phyloP scores from a whole-genome alignment of 2,329 filamentous ascomycete genomes.

The Spiromastix sp. region DNA sequence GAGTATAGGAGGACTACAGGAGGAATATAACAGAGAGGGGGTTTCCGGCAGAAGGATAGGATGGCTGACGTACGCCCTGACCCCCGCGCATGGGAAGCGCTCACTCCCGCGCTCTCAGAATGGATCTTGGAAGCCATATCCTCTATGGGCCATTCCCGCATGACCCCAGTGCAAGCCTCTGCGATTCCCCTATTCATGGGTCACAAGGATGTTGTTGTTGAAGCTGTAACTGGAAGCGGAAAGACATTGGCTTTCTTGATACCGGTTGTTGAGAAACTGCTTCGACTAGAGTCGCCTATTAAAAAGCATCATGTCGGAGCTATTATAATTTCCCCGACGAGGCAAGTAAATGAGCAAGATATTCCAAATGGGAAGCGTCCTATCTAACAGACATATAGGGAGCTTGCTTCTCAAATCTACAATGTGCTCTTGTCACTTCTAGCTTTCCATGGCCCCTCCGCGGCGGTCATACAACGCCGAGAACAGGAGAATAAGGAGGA shows the following conservation, averaged over 20 bases:
- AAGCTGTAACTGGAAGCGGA: slow-evolving; percentile 83
- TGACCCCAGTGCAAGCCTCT: slow-evolving; percentile 92
- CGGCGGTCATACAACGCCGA: slow-evolving; percentile 35
- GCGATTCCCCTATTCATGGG: slow-evolving; percentile 79
- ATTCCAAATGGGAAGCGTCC: background rate
- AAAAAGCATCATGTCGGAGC: slow-evolving; percentile 85
- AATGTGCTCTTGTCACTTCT: slow-evolving; percentile 67
- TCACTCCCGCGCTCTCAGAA: slow-evolving; percentile 61
- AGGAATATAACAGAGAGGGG: no score
- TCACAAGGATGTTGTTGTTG: slow-evolving; percentile 87
- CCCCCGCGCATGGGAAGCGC: slow-evolving; percentile 54
- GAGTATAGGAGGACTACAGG: no score
- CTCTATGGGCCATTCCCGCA: slow-evolving; percentile 74
- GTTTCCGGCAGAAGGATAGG: no score
- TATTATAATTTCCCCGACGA: slow-evolving; percentile 84
- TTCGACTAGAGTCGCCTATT: slow-evolving; percentile 68
- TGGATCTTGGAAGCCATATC: slow-evolving; percentile 80
- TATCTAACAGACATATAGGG: slow-evolving; percentile 40
- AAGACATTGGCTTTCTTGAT: slow-evolving; percentile 84
- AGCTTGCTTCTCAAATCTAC: slow-evolving; percentile 85
- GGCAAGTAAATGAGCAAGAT: slow-evolving; percentile 24
- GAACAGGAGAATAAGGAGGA: slow-evolving; percentile 29
- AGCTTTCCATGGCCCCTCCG: slow-evolving; percentile 71
- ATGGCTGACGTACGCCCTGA: no score
- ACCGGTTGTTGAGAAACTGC: slow-evolving; percentile 69